These are phyloP conservation scores for Trichocomaceae sp. DNA, from an alignment of 2,329 filamentous ascomycete genomes.

Conservation along the genomic window DNA sequence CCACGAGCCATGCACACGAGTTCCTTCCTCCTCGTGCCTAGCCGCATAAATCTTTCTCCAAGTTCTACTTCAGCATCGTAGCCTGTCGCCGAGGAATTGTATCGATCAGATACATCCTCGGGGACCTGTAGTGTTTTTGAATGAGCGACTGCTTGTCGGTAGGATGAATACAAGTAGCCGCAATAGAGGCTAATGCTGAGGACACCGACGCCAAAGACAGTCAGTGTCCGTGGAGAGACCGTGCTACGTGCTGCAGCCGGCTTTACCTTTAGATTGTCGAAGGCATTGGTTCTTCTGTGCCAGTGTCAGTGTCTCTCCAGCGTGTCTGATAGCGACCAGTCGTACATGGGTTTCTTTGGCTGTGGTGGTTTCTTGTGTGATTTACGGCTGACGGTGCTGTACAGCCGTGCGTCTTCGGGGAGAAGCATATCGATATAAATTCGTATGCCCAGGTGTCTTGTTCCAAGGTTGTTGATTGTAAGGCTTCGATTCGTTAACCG, in stretches of 20 bases:
- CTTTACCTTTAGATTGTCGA: not conserved
- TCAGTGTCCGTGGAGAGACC: conserved; percentile 31
- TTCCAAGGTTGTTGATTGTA: not conserved
- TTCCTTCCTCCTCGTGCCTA: conserved; percentile 36
- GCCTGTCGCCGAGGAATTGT: conserved; percentile 36
- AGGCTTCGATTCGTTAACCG: not conserved
- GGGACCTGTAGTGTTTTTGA: conserved; percentile 29
- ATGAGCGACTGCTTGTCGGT: conserved; percentile 30
- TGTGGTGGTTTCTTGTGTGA: not conserved
- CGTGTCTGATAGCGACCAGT: not conserved
- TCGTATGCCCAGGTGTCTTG: no score
- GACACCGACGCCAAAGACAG: conserved; percentile 32
- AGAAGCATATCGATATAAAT: not conserved
- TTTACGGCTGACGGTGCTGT: not conserved
- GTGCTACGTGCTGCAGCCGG: not conserved
- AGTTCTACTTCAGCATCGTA: conserved; percentile 43
- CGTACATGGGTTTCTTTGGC: not conserved
- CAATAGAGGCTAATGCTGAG: conserved; percentile 39
- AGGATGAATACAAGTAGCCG: conserved; percentile 39
- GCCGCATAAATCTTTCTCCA: conserved; percentile 38
- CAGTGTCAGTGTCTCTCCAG: not conserved
- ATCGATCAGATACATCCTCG: conserved; percentile 42
- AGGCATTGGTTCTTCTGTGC: conserved; percentile 1
- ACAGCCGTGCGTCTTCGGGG: not conserved
- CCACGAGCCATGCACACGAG: conserved; percentile 39